A percentile compares a stretch with the other conserved stretches of the same genome.
Evolutionary conservation across 192 early-diverging fungal species (phyloP).

Genomic region (Backusella macrospora): DNA sequence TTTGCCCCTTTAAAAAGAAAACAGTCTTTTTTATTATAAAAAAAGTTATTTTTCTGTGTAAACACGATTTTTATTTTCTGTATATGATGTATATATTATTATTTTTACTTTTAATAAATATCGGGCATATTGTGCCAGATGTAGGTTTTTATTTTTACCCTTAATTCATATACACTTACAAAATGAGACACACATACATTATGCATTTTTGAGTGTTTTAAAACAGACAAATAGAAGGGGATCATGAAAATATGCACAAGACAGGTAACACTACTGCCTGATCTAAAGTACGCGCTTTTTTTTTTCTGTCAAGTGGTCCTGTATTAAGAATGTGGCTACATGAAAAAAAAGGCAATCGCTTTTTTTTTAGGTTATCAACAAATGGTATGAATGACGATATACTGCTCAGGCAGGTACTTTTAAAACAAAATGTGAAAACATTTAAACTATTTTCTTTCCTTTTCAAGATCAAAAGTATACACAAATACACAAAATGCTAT

Average conservation of each 20-base stretch:
- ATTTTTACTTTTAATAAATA: too few species aligned
- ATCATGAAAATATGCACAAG: conserved; percentile 12
- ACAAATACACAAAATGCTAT: background rate
- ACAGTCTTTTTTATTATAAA: background rate
- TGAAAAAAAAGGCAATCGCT: background rate
- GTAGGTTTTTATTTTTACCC: background rate
- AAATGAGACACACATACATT: background rate
- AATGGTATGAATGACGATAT: conserved; percentile 11
- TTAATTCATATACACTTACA: conserved; percentile 4
- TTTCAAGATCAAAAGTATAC: background rate
- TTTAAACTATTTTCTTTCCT: conserved; percentile 12
- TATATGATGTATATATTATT: background rate
- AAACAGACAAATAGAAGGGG: background rate
- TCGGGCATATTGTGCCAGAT: background rate
- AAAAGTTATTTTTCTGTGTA: conserved; percentile 4
- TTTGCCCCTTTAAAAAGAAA: background rate
- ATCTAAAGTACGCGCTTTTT: conserved; percentile 5
- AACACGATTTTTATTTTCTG: conserved; percentile 9
- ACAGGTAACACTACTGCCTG: conserved; percentile 7
- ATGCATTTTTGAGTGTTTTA: background rate
- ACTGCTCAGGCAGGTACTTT: conserved; percentile 1
- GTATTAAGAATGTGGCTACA: conserved; percentile 10
- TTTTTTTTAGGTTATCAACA: background rate
- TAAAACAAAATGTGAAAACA: conserved; percentile 16
- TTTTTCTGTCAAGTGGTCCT: conserved; percentile 14